Conservation (phyloP, 768 basidiomycete species). For the Boletus sp. region DNA sequence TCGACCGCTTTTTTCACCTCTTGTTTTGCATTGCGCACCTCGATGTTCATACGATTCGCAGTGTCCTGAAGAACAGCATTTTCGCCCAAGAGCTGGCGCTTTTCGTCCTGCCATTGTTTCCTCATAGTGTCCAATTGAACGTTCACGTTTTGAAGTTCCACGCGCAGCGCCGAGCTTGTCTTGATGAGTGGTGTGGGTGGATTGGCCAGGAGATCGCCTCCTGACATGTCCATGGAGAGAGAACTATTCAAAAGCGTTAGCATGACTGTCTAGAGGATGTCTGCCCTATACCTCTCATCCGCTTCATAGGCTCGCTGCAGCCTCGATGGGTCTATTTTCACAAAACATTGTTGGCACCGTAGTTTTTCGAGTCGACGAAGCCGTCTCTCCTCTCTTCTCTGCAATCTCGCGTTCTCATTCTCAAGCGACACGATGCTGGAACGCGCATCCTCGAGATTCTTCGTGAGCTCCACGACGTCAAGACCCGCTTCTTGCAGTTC, state of each 20-base stretch:
- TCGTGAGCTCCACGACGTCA: constrained; percentile 66
- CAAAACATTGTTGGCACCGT: constrained; percentile 67
- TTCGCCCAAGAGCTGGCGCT: constrained; percentile 59
- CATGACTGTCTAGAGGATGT: not conserved
- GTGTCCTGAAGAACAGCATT: constrained; percentile 71
- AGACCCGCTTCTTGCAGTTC: constrained; percentile 78
- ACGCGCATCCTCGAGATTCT: constrained; percentile 70
- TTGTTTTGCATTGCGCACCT: constrained; percentile 57
- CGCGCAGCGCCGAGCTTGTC: constrained; percentile 60
- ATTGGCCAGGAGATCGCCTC: constrained; percentile 45
- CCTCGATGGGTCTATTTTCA: constrained; percentile 53
- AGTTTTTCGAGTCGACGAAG: constrained; percentile 54
- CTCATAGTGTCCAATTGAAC: constrained; percentile 60
- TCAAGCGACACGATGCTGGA: constrained; percentile 53
- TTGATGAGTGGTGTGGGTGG: constrained; percentile 68
- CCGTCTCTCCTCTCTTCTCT: constrained; percentile 68
- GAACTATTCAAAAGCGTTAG: constrained; percentile 38
- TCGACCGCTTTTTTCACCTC: constrained; percentile 54
- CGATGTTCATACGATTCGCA: constrained; percentile 58
- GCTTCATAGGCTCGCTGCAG: constrained; percentile 38
- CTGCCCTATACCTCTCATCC: constrained; percentile 58
- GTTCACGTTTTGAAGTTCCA: constrained; percentile 60
- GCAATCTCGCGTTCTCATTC: constrained; percentile 63
- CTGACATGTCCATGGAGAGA: constrained; percentile 43
- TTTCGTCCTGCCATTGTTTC: constrained; percentile 69